Conservation (phyloP, 2,329 filamentous ascomycete genomes). For the Plectosphaerella sp. region DNA sequence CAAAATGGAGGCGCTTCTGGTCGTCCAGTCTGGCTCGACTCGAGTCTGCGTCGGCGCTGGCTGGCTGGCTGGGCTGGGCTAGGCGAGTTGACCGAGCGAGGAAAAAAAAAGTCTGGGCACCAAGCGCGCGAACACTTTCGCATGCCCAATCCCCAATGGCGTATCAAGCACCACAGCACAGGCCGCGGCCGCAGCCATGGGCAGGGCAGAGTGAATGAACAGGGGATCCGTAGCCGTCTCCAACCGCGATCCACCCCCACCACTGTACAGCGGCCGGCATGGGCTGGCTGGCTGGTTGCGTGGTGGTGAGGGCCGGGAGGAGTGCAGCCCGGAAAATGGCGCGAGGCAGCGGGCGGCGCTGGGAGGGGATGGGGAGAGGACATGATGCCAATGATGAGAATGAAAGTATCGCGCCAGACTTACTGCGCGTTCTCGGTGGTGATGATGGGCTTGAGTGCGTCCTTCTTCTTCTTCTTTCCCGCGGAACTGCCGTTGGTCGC, state of each 20-base stretch:
- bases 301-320: too few species aligned
- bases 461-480: conserved; percentile 71
- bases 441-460: conserved; percentile 70
- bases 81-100: neutral
- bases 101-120: neutral
- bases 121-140: neutral
- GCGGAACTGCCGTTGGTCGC: conserved; percentile 11
- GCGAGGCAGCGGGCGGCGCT: neutral
- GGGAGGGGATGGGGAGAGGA: neutral
- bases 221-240: too few species aligned
- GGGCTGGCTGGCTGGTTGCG: neutral
- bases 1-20: neutral
- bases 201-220: neutral
- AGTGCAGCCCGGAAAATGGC: neutral
- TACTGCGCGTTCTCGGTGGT: conserved; percentile 55
- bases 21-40: neutral
- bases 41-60: neutral
- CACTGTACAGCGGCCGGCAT: neutral
- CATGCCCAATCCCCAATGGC: neutral
- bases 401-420: conserved; percentile 15
- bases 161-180: neutral
- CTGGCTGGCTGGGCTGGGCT: neutral
- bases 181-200: neutral
- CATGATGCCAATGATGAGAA: neutral
- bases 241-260: neutral